Evolutionary conservation across 1,139 yeast genomes (phyloP).

Genomic region (Sugiyamaella grinbergsii): DNA sequence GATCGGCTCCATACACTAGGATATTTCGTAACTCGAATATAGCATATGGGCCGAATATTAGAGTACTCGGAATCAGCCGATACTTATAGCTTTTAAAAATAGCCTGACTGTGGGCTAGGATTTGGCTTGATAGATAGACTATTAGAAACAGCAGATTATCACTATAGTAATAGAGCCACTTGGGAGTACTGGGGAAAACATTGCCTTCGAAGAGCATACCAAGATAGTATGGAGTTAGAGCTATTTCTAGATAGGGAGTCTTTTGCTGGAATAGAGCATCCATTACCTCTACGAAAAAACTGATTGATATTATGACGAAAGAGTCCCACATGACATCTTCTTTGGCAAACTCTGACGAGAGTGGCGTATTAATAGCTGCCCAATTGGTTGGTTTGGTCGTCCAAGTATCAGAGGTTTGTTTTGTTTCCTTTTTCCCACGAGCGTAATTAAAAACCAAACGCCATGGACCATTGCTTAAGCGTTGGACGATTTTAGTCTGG

Average conservation of each 20-base stretch:
- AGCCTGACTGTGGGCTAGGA: constrained; percentile 3
- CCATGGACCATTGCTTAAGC: not conserved
- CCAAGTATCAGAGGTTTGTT: not conserved
- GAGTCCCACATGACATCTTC: constrained; percentile 11
- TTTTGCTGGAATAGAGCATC: constrained; percentile 3
- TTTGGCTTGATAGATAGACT: not conserved
- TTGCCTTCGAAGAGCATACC: not conserved
- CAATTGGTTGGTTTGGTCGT: not conserved
- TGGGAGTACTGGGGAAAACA: not conserved
- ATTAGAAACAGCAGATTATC: constrained; percentile 8
- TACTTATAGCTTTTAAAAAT: constrained; percentile 8
- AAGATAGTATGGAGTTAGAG: constrained; percentile 9
- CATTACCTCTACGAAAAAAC: constrained; percentile 7
- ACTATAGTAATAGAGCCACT: not conserved
- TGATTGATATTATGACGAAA: not conserved
- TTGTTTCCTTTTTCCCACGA: not conserved
- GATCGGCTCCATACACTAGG: not conserved
- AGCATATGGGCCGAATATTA: constrained; percentile 4
- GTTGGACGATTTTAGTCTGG: not conserved
- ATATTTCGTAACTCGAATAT: constrained; percentile 3
- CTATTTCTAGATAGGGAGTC: constrained; percentile 5
- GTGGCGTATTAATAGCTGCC: not conserved
- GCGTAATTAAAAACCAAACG: not conserved
- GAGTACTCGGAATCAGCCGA: constrained; percentile 4
- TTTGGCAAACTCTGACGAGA: not conserved